Percentiles rank a stretch among this genome's conserved stretches.
Evolutionary conservation across 805 yeast genomes (phyloP).

Genomic region (Candida nanaspora): DNA sequence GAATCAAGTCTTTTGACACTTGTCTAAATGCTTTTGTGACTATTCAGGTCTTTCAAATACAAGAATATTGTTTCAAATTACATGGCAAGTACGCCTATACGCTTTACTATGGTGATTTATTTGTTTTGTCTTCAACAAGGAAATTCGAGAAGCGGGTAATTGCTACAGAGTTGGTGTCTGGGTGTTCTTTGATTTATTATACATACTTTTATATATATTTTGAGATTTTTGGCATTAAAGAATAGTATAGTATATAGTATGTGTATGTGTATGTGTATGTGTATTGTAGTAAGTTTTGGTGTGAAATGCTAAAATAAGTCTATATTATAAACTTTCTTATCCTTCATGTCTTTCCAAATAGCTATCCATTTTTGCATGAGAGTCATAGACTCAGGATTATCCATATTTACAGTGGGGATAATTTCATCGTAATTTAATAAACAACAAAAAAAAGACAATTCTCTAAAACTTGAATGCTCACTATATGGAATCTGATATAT

Average conservation of each 20-base stretch:
- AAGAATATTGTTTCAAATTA: no score
- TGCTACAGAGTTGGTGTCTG: no score
- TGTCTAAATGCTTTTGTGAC: no score
- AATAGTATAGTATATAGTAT: not conserved
- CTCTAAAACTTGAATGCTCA: constrained; percentile 89
- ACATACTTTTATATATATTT: no score
- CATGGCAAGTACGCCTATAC: no score
- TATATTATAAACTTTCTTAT: not conserved
- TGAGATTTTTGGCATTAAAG: no score
- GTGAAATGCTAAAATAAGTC: not conserved
- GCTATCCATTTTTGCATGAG: constrained; percentile 23
- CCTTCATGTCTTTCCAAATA: constrained; percentile 19
- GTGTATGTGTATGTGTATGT: not conserved
- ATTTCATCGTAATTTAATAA: constrained; percentile 42
- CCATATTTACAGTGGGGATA: constrained; percentile 72
- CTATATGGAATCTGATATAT: constrained; percentile 71
- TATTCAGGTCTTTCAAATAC: no score
- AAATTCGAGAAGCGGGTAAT: no score
- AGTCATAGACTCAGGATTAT: constrained; percentile 2
- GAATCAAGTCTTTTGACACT: no score
- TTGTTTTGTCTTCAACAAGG: no score
- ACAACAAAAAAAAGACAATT: constrained; percentile 59
- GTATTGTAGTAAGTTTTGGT: not conserved
- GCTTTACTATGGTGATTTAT: no score
- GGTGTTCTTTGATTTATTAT: no score